Evolutionary conservation across 371 early-diverging fungal species (phyloP).

Genomic region (Blastocladiella emersonii): DNA sequence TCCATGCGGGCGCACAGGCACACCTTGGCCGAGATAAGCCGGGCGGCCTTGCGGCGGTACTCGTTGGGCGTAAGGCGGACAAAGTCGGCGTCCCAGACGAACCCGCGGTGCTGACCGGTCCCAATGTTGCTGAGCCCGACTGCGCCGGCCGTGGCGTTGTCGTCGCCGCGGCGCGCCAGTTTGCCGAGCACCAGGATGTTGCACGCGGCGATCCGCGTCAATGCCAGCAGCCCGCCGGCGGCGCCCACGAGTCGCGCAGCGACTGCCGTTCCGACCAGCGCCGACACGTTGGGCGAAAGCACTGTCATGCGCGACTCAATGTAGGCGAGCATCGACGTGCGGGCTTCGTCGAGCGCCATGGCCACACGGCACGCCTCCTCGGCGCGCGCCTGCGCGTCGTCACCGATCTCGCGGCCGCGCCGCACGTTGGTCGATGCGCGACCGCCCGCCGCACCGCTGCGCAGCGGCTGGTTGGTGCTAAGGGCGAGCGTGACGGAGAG

Average conservation of each 20-base stretch:
- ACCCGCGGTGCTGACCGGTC: conserved; percentile 61
- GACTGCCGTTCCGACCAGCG: conserved; percentile 68
- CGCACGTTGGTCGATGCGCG: conserved; percentile 80
- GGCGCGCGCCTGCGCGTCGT: conserved; percentile 45
- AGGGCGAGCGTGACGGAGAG: background rate
- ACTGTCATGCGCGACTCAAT: conserved; percentile 83
- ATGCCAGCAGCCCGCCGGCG: conserved; percentile 74
- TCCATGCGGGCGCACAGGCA: conserved; percentile 6
- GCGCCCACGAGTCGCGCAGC: conserved; percentile 85
- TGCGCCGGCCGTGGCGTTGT: conserved; percentile 33
- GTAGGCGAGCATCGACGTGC: conserved; percentile 62
- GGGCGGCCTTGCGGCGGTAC: conserved; percentile 54
- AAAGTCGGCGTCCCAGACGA: conserved; percentile 58
- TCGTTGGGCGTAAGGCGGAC: conserved; percentile 57
- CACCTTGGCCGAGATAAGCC: conserved; percentile 68
- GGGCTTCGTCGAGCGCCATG: conserved; percentile 51
- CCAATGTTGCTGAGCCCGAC: conserved; percentile 59
- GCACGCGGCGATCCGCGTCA: conserved; percentile 83
- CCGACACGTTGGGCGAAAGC: conserved; percentile 87
- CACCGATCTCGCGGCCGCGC: conserved; percentile 45
- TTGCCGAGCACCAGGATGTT: conserved; percentile 59
- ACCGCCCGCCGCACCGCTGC: background rate
- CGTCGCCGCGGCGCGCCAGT: conserved; percentile 18
- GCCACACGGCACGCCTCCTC: conserved; percentile 71
- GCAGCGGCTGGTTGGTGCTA: background rate